Evolutionary conservation across 495 filamentous ascomycete species (phyloP), one percentile per base, ranked within the genome.

Genomic region (Penicillium paxilli): DNA sequence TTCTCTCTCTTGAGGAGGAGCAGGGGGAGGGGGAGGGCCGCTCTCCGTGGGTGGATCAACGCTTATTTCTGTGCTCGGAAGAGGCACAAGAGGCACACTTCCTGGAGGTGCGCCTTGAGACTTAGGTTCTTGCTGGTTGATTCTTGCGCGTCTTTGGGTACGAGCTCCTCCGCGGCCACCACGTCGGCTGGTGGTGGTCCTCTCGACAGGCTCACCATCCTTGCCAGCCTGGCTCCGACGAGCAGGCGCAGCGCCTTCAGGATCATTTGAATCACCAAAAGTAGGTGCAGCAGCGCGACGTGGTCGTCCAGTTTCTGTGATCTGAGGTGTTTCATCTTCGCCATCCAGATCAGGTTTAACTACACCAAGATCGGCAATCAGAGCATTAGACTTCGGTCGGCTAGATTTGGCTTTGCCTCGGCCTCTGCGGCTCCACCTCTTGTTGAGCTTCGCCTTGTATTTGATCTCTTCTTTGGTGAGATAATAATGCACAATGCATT

Each of bases 401-500:
- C 71, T 59, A 45, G 73, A 74, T 60, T 67, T 64, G 57, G 56
- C 32, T 33, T 68, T 82, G 51, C 80, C 83, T 32, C 84, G 78
- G 50, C 81, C 74, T n/a, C 76, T 83, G 45, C 82, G 86, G 23
- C 83, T 86, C 70, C 85, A 83, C 52, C 85, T 87, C 71, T 84
- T 92, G 23, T 73, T 78, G 44, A 89, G 73, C 65, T 88, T 89
- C 30, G 89, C 87, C 70, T 96, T 95, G 62, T 96, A 93, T 52
- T 90, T 91, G 21, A 85, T 84, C 52, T 85, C 81, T 62, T 89
- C 85, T 70, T 98, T 98, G 51, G 88, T 96, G 56, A 92, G 82
- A 69, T 98, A 98, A 68, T 98, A 98, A 68, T 98, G 95, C 58
- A 91, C 80, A 58, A 98, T 97, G 65, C 90, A 95, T 44, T 92